Evolutionary conservation across 2,329 filamentous ascomycete genomes (phyloP).

Genomic region (Fusarium sp.): DNA sequence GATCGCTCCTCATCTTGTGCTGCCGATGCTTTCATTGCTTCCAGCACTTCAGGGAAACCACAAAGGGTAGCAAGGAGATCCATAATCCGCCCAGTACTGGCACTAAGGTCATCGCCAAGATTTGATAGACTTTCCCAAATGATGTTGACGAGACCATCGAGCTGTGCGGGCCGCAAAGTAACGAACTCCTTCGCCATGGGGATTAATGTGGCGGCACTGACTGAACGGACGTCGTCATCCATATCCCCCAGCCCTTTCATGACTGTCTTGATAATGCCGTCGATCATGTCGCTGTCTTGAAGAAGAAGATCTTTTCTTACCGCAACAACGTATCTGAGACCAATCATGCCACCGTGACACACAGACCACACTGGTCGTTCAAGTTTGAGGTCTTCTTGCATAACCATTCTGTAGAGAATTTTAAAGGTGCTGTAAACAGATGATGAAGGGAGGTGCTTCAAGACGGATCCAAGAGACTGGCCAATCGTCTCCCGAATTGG

Average conservation of each 20-base stretch:
- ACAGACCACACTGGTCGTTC: conserved; percentile 88
- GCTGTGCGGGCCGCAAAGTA: conserved; percentile 78
- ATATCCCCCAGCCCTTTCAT: conserved; percentile 93
- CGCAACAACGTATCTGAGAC: conserved; percentile 92
- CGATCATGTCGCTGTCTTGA: conserved; percentile 84
- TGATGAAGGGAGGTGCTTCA: conserved; percentile 82
- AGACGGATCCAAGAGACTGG: conserved; percentile 88
- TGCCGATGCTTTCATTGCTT: conserved; percentile 93
- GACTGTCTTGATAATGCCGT: conserved; percentile 90
- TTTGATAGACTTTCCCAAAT: conserved; percentile 98
- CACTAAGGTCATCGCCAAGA: conserved; percentile 95
- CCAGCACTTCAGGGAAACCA: conserved; percentile 90
- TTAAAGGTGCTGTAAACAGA: conserved; percentile 88
- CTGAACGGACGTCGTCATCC: conserved; percentile 95
- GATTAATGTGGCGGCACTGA: conserved; percentile 96
- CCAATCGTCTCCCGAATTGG: conserved; percentile 96
- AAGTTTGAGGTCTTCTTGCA: conserved; percentile 83
- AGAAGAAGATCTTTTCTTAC: conserved; percentile 93
- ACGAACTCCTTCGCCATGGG: conserved; percentile 97
- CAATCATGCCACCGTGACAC: conserved; percentile 98
- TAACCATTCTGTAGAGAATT: conserved; percentile 88
- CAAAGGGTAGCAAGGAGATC: conserved; percentile 95
- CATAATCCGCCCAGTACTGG: conserved; percentile 98
- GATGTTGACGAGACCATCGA: conserved; percentile 88
- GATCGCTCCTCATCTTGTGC: conserved; percentile 85